These are phyloP conservation scores for Moniliophthora roreri DNA, from an alignment of 1,284 basidiomycete species.

Conservation along the genomic window DNA sequence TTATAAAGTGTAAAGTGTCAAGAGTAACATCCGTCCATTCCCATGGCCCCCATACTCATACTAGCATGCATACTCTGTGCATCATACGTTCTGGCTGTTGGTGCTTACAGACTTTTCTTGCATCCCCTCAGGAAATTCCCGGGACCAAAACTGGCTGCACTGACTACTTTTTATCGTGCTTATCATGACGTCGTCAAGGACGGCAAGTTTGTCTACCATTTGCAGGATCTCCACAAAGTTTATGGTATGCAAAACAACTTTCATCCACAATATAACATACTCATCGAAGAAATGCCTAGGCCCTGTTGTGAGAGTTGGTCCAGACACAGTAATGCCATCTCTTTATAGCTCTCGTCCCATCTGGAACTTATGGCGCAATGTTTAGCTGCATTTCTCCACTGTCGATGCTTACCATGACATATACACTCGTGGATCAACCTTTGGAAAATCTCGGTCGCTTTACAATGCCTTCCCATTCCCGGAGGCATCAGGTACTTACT, in stretches of 20 bases:
- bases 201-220: not conserved
- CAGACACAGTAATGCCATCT: not conserved
- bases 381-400: slow-evolving; percentile 10
- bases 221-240: not conserved
- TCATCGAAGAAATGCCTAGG: not conserved
- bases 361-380: not conserved
- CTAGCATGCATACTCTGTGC: too few species aligned
- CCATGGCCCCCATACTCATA: too few species aligned
- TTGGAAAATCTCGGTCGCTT: slow-evolving; percentile 3
- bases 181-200: not conserved
- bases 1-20: too few species aligned
- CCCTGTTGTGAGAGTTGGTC: not conserved
- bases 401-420: slow-evolving; percentile 12
- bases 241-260: not conserved
- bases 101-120: not conserved
- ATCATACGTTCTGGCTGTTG: not conserved
- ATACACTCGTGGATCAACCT: slow-evolving; percentile 8
- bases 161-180: not conserved
- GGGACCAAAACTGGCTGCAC: not conserved
- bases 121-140: not conserved
- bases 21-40: too few species aligned
- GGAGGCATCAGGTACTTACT: slow-evolving; percentile 30
- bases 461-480: slow-evolving; percentile 2
- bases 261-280: not conserved
- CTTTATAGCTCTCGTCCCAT: not conserved